phyloP scores from a whole-genome alignment of 108 stramenopile genomes.

The Cyclotella cryptica region DNA sequence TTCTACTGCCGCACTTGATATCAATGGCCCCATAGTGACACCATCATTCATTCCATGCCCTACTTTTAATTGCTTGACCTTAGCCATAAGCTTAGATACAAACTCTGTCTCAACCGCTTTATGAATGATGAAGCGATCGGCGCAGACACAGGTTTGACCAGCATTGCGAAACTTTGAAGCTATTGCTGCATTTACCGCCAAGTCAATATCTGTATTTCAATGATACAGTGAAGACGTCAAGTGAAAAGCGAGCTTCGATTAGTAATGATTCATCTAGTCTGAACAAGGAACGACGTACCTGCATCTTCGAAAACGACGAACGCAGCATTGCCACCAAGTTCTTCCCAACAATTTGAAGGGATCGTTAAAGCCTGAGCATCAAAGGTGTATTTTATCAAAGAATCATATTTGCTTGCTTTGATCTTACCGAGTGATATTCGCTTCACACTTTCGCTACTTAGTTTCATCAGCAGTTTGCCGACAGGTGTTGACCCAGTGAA shows the following conservation, averaged over 20 bases:
- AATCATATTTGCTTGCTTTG: background rate
- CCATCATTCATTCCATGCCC: conserved; percentile 74
- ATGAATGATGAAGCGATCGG: conserved; percentile 93
- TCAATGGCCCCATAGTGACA: conserved; percentile 87
- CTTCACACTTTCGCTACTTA: conserved; percentile 80
- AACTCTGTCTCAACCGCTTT: conserved; percentile 80
- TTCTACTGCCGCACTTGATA: conserved; percentile 63
- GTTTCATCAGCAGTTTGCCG: conserved; percentile 82
- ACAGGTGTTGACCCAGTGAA: conserved; percentile 95
- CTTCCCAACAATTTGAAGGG: conserved; percentile 8
- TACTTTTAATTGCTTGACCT: conserved; percentile 56
- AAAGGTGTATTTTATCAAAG: background rate
- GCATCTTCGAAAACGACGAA: conserved; percentile 96
- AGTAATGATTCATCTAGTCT: background rate
- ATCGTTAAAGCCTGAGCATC: background rate
- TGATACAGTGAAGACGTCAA: background rate
- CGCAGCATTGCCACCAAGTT: conserved; percentile 94
- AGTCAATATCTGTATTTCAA: conserved; percentile 59
- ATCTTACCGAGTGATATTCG: conserved; percentile 56
- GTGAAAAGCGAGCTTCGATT: background rate
- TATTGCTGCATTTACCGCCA: conserved; percentile 84
- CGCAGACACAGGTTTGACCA: conserved; percentile 95
- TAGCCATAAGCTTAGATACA: conserved; percentile 50
- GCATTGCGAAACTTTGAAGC: conserved; percentile 91
- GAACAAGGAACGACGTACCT: conserved; percentile 12